Evolutionary conservation across 192 early-diverging fungal species (phyloP), one percentile per base, ranked within the genome.

Genomic region (Umbelopsis vinacea): DNA sequence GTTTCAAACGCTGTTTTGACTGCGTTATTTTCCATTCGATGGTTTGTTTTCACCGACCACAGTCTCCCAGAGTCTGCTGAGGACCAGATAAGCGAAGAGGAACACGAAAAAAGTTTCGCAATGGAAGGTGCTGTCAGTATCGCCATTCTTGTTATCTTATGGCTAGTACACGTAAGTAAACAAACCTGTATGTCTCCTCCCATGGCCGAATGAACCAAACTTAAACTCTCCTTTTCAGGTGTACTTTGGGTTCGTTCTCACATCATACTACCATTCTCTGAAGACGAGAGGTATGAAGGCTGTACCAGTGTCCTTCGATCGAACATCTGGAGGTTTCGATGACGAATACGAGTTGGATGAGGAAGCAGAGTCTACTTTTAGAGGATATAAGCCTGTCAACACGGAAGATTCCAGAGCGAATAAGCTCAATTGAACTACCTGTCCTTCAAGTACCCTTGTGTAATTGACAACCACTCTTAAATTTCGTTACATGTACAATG

Each of bases 21-120:
- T 12, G 66, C 63, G 3, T 57, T 70, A 52, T 77, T 81, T 52
- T 70, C 75, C 0, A 14, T 75, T 17, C 47, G 66, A 19, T 81
- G 79, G 79, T 81, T 71, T 54, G 63, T 71, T 21, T 76, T 71
- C 40, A 81, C 79, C 22, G 79, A 81, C 45, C 79, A 77, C 15
- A 73, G 75, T 57, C 23, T 74, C 19, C 47, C 70, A 19, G 73
- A 66, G 24, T 37, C 53, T 9, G 76, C 68, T 11, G 60, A 67
- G 4, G 70, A 75, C 52, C 60, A 69, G 2, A 46, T 15, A 1
- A 69, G 45, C 37, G 60, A 72, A 52, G 60, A 69, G 33, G 57
- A 79, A 21, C 67, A 75, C 66, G 74, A 79, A 35, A 29, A 66
- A 37, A 35, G 72, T 48, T 79, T 75, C 29, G 12, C 40, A 46